A percentile compares a stretch with the other conserved stretches of the same genome.
These are phyloP conservation scores for Astragalus membranaceus DNA, from an alignment of 306 rosid genomes.

Conservation along the genomic window DNA sequence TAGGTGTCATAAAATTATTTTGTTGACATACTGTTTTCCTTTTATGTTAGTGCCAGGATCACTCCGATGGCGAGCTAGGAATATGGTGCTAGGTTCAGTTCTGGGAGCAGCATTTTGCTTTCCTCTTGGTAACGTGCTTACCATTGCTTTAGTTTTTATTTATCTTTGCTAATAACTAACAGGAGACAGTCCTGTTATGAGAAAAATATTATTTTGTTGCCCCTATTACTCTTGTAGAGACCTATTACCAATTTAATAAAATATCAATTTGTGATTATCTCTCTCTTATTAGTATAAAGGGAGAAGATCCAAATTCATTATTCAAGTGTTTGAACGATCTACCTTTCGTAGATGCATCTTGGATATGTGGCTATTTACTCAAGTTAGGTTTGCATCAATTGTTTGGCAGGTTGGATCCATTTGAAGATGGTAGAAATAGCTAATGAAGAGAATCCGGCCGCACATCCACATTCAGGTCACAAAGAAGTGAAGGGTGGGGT, in stretches of 20 bases:
- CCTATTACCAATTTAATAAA: background rate
- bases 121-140: constrained; percentile 59
- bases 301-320: background rate
- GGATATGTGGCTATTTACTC: background rate
- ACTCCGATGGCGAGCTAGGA: constrained; percentile 81
- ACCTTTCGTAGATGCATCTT: background rate
- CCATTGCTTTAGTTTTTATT: background rate
- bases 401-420: constrained; percentile 78
- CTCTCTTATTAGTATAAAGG: background rate
- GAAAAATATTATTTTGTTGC: background rate
- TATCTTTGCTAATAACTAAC: background rate
- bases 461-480: constrained; percentile 29
- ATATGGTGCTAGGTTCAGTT: constrained; percentile 63
- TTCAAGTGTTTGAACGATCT: constrained; percentile 3
- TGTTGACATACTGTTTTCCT: constrained; percentile 15
- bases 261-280: background rate
- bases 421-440: constrained; percentile 88
- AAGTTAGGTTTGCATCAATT: constrained; percentile 13
- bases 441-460: constrained; percentile 45
- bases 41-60: constrained; percentile 79
- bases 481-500: constrained; percentile 64
- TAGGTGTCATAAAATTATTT: background rate
- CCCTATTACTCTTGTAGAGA: background rate
- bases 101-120: constrained; percentile 86
- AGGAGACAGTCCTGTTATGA: background rate